phyloP scores from a whole-genome alignment of 202 grass and related monocot species.

The Musa balbisiana region DNA sequence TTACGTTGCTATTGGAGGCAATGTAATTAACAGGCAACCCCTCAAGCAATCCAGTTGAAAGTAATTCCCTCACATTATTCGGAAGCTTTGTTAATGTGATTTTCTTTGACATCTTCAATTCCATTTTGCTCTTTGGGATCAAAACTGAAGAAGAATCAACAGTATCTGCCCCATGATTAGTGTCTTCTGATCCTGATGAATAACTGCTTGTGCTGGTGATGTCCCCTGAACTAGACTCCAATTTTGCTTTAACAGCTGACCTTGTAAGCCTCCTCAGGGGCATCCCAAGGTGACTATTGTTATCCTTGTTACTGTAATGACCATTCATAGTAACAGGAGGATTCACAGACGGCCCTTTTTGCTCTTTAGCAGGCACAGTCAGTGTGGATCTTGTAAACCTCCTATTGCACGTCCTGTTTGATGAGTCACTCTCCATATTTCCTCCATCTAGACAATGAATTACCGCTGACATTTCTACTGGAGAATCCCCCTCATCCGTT shows the following conservation, averaged over 20 bases:
- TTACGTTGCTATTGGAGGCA: conserved; percentile 53
- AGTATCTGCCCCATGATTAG: background rate
- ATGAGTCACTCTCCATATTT: background rate
- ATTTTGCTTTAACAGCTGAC: conserved; percentile 7
- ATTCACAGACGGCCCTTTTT: background rate
- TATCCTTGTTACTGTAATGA: background rate
- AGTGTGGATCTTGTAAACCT: conserved; percentile 61
- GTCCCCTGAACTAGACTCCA: conserved; percentile 5
- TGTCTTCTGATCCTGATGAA: conserved; percentile 14
- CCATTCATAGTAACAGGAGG: background rate
- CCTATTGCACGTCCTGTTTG: conserved; percentile 12
- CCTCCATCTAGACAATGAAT: background rate
- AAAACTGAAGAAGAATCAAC: conserved; percentile 16
- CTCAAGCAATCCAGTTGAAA: conserved; percentile 74
- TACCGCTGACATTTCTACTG: background rate
- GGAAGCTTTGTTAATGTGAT: conserved; percentile 38
- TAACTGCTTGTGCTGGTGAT: conserved; percentile 3
- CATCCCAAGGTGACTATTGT: background rate
- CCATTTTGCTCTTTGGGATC: conserved; percentile 47
- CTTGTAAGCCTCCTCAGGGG: conserved; percentile 16
- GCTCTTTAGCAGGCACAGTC: conserved; percentile 22
- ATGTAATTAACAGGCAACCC: conserved; percentile 73
- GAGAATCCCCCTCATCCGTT: background rate
- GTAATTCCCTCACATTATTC: conserved; percentile 50
- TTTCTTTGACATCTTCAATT: conserved; percentile 77